These are phyloP conservation scores for Tephrocybe rancida DNA, from an alignment of 768 basidiomycete genomes.

Conservation along the genomic window DNA sequence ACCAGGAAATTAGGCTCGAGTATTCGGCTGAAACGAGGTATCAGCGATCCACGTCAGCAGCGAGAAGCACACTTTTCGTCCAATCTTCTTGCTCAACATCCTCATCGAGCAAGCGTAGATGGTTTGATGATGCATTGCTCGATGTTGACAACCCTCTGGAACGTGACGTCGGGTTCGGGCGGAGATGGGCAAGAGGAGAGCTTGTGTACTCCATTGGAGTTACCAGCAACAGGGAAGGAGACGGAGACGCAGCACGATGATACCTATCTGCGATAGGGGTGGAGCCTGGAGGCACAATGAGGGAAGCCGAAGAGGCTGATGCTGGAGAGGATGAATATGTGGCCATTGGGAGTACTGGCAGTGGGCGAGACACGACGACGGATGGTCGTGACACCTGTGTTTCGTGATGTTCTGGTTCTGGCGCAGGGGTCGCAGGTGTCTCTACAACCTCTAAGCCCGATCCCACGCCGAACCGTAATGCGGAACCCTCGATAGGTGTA, in stretches of 20 bases:
- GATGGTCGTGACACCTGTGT: constrained; percentile 8
- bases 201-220: constrained; percentile 10
- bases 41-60: constrained; percentile 57
- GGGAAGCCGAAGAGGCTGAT: constrained; percentile 10
- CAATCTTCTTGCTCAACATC: constrained; percentile 60
- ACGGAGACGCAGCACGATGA: constrained; percentile 21
- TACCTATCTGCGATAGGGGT: constrained; percentile 42
- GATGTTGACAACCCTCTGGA: constrained; percentile 25
- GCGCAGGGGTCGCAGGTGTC: constrained; percentile 23
- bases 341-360: neutral
- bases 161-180: constrained; percentile 22
- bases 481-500: constrained; percentile 61
- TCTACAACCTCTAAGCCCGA: constrained; percentile 33
- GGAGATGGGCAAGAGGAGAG: constrained; percentile 22
- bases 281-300: constrained; percentile 19
- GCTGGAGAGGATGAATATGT: neutral
- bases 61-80: constrained; percentile 73
- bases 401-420: neutral
- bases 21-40: neutral
- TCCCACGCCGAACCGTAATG: constrained; percentile 43
- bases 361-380: neutral
- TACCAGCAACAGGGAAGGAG: constrained; percentile 17
- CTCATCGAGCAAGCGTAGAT: constrained; percentile 48
- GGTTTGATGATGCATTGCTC: constrained; percentile 45
- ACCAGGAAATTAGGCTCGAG: neutral